These are phyloP conservation scores for Dactylis glomerata DNA, from an alignment of 176 grass and related monocot genomes.

Conservation along the genomic window DNA sequence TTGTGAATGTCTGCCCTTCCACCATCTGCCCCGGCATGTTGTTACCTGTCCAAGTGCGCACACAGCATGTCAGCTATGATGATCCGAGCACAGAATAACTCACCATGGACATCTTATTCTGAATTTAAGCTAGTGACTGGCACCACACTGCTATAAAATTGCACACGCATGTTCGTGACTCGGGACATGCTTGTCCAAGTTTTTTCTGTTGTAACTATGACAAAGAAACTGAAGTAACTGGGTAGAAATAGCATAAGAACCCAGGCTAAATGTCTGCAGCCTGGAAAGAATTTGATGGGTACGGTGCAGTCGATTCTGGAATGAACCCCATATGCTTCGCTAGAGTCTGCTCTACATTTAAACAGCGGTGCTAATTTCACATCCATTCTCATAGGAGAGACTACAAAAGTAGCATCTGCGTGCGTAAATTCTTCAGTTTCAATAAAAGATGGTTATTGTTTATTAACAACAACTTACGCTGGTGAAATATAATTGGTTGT, in stretches of 20 bases:
- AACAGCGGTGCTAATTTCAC: not conserved
- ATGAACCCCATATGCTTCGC: not conserved
- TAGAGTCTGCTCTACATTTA: not conserved
- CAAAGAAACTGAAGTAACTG: not conserved
- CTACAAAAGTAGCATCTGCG: not conserved
- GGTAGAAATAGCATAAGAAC: not conserved
- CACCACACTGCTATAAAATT: not conserved
- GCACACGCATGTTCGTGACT: not conserved
- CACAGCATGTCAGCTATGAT: not conserved
- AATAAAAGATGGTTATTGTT: not conserved
- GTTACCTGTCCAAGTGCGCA: constrained; percentile 50
- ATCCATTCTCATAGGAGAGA: not conserved
- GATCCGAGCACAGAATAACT: not conserved
- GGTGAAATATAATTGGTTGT: constrained; percentile 83
- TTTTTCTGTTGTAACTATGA: not conserved
- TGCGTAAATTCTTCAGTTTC: not conserved
- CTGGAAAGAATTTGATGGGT: not conserved
- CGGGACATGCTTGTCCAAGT: not conserved
- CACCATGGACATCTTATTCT: not conserved
- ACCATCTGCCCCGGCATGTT: constrained; percentile 70
- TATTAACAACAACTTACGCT: constrained; percentile 49
- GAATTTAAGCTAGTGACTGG: not conserved
- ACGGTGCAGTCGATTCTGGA: not conserved
- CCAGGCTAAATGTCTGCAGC: not conserved
- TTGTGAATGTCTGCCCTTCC: constrained; percentile 91